phyloP scores from a whole-genome alignment of 108 stramenopile species.

The Skeletonema costatum region DNA sequence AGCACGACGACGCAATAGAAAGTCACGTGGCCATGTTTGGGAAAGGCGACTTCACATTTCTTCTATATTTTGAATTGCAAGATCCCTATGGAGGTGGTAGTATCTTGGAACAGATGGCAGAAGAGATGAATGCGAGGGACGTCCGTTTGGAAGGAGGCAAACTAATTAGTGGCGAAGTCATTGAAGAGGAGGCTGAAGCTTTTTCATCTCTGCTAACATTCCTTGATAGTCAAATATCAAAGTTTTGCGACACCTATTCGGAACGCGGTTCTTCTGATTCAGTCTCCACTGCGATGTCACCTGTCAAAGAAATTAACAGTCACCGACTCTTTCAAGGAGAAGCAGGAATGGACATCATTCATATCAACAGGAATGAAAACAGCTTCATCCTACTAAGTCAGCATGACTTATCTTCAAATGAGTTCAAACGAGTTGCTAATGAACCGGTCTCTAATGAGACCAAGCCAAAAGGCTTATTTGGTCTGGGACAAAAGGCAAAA shows the following conservation, averaged over 20 bases:
- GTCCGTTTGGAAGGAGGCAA: conserved; percentile 10
- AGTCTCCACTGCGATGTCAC: conserved; percentile 9
- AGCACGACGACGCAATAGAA: conserved; percentile 24
- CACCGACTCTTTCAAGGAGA: conserved; percentile 27
- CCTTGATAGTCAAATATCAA: conserved; percentile 16
- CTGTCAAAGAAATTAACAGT: conserved; percentile 12
- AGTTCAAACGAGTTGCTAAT: conserved; percentile 24
- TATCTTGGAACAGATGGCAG: conserved; percentile 15
- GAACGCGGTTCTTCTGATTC: conserved; percentile 11
- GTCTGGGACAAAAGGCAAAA: conserved; percentile 42
- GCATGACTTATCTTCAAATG: conserved; percentile 38
- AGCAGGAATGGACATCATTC: conserved; percentile 60
- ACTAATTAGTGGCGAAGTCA: conserved; percentile 1
- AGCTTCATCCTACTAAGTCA: conserved; percentile 57
- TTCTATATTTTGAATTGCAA: conserved; percentile 44
- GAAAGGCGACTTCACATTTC: conserved; percentile 42
- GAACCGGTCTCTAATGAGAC: conserved; percentile 4
- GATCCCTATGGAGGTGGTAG: background rate
- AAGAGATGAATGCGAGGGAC: background rate
- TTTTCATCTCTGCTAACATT: conserved; percentile 19
- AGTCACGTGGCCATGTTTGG: conserved; percentile 45
- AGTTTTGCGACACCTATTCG: conserved; percentile 35
- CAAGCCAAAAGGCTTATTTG: conserved; percentile 33
- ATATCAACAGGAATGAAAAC: conserved; percentile 54
- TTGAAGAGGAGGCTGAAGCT: conserved; percentile 20